Percentiles rank a stretch among this genome's conserved stretches.
Conservation (phyloP, 2,329 filamentous ascomycete genomes). For the Macroventuria anomochaeta region DNA sequence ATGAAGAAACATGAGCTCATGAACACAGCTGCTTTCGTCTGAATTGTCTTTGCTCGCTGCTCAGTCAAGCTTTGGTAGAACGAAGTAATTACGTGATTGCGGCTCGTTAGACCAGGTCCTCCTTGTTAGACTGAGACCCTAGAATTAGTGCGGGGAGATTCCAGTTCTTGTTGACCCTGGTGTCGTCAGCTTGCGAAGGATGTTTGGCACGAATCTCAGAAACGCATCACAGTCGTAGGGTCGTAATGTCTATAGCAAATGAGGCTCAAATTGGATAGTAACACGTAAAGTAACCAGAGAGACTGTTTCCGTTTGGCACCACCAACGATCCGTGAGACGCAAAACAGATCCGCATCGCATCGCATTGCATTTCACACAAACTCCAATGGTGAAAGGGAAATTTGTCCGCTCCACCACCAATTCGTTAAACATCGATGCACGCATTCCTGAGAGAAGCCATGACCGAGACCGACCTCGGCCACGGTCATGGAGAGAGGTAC, state of each 20-base stretch:
- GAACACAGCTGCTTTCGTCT: background rate
- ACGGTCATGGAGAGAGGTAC: constrained; percentile 27
- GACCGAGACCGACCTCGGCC: constrained; percentile 17
- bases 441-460: constrained; percentile 34
- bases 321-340: constrained; percentile 46
- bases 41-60: background rate
- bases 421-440: constrained; percentile 45
- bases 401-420: constrained; percentile 47
- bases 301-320: constrained; percentile 40
- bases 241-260: constrained; percentile 32
- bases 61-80: background rate
- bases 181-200: background rate
- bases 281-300: constrained; percentile 46
- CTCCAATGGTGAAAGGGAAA: constrained; percentile 46
- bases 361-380: constrained; percentile 46
- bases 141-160: constrained; percentile 8
- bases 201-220: background rate
- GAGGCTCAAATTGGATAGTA: constrained; percentile 50
- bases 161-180: background rate
- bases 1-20: constrained; percentile 15
- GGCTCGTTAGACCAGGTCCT: background rate
- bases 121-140: constrained; percentile 8
- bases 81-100: constrained; percentile 8
- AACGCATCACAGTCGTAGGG: background rate
- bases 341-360: constrained; percentile 26